phyloP scores from a whole-genome alignment of 768 basidiomycete species.

The Lentinula sp. region DNA sequence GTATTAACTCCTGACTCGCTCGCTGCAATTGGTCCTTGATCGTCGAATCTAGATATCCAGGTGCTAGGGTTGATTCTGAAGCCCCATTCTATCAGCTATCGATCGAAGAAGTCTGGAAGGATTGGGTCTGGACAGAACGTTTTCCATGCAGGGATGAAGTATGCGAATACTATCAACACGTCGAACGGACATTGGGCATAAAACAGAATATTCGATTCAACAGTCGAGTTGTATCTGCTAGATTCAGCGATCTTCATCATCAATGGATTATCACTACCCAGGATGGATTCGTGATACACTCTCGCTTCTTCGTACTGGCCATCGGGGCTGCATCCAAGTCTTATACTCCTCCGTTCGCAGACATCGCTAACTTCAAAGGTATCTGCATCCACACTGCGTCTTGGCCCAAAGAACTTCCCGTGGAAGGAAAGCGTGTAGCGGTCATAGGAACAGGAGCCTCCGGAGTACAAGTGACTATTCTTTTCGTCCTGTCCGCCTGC shows the following conservation, averaged over 20 bases:
- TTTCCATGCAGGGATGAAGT: slow-evolving; percentile 11
- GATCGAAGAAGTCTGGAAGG: slow-evolving; percentile 18
- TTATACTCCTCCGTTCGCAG: slow-evolving; percentile 14
- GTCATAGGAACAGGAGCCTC: slow-evolving; percentile 22
- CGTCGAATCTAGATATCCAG: slow-evolving; percentile 13
- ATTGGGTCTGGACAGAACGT: slow-evolving; percentile 14
- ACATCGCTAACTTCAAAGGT: slow-evolving; percentile 18
- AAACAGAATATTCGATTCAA: slow-evolving; percentile 17
- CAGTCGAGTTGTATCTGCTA: slow-evolving; percentile 15
- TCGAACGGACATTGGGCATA: slow-evolving; percentile 19
- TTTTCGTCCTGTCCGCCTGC: neutral
- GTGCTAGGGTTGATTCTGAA: slow-evolving; percentile 20
- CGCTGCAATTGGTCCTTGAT: slow-evolving; percentile 9
- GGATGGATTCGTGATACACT: slow-evolving; percentile 9
- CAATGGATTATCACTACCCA: slow-evolving; percentile 17
- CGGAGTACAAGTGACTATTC: slow-evolving; percentile 15
- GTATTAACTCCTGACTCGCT: neutral
- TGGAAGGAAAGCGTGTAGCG: slow-evolving; percentile 17
- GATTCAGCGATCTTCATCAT: slow-evolving; percentile 12
- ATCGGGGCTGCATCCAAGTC: slow-evolving; percentile 19
- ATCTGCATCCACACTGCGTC: slow-evolving; percentile 15
- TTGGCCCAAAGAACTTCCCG: slow-evolving; percentile 16
- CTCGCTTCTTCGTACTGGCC: slow-evolving; percentile 17
- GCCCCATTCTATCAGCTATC: slow-evolving; percentile 18
- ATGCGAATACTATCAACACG: slow-evolving; percentile 16